Percentiles rank a stretch among this genome's conserved stretches.
These are phyloP conservation scores for Meyerozyma guilliermondii DNA, from an alignment of 1,139 yeast genomes.

Conservation along the genomic window DNA sequence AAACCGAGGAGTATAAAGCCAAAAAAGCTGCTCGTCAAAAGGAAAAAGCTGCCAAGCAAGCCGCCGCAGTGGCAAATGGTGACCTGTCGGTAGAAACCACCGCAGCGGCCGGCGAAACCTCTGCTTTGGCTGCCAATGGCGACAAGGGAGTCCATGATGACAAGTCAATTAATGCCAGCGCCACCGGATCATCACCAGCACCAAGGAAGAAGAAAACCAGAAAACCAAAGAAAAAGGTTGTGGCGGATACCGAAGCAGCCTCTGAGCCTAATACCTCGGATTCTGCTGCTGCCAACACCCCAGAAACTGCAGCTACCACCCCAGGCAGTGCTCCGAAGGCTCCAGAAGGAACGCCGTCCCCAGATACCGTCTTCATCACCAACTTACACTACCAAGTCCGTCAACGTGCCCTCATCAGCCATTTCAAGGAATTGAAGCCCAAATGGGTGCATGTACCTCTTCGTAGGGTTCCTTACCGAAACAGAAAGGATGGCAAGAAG, in stretches of 20 bases:
- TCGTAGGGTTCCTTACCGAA: slow-evolving; percentile 36
- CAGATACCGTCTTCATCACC: slow-evolving; percentile 52
- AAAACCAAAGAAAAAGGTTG: slow-evolving; percentile 2
- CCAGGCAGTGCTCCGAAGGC: slow-evolving; percentile 16
- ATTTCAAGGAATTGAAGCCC: slow-evolving; percentile 45
- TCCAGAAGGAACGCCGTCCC: slow-evolving; percentile 54
- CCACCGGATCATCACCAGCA: slow-evolving; percentile 5
- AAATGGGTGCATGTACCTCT: slow-evolving; percentile 56
- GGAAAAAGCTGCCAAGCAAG: slow-evolving; percentile 17
- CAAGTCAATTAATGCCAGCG: slow-evolving; percentile 8
- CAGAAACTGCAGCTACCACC: slow-evolving; percentile 7
- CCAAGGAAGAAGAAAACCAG: slow-evolving; percentile 4
- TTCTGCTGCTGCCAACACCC: not conserved
- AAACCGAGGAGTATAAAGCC: slow-evolving; percentile 33
- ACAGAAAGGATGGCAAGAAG: slow-evolving; percentile 35
- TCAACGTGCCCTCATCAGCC: slow-evolving; percentile 36
- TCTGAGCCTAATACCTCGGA: not conserved
- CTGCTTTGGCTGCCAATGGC: slow-evolving; percentile 9
- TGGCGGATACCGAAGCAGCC: slow-evolving; percentile 2
- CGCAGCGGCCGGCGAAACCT: slow-evolving; percentile 7
- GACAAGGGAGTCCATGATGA: slow-evolving; percentile 9
- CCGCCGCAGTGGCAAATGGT: slow-evolving; percentile 16
- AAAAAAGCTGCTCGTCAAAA: slow-evolving; percentile 23
- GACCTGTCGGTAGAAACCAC: slow-evolving; percentile 13
- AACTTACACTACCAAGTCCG: slow-evolving; percentile 49